phyloP scores from a whole-genome alignment of 305 asterid genomes.

The Ruellia speciosa region DNA sequence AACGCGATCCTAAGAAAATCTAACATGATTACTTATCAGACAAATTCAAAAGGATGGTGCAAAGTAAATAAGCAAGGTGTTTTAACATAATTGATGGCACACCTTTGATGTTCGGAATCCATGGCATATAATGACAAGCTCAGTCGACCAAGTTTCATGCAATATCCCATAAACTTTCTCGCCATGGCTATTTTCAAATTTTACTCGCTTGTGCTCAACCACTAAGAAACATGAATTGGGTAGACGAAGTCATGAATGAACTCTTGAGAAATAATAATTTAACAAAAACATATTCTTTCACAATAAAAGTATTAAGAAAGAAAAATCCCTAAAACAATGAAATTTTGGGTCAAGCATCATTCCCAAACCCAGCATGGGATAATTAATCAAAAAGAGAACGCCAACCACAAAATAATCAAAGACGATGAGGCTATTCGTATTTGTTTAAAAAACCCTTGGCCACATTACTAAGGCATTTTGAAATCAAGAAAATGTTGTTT shows the following conservation, averaged over 20 bases:
- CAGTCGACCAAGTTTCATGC: conserved; percentile 60
- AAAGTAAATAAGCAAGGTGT: background rate
- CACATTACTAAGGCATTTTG: no score
- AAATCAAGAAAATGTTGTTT: no score
- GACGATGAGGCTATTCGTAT: no score
- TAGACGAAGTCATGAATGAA: background rate
- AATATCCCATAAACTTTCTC: conserved; percentile 73
- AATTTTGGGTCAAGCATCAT: no score
- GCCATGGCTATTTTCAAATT: conserved; percentile 47
- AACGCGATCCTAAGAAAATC: conserved; percentile 52
- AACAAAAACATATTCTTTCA: no score
- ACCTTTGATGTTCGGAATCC: conserved; percentile 92
- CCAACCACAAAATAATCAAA: no score
- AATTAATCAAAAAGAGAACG: no score
- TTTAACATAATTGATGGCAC: conserved; percentile 13
- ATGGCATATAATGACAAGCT: conserved; percentile 74
- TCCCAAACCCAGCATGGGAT: no score
- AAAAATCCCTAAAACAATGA: no score
- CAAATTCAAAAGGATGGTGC: conserved; percentile 4
- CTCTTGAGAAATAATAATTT: no score
- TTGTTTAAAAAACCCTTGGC: no score
- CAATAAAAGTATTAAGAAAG: no score
- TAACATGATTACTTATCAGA: background rate
- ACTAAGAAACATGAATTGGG: conserved; percentile 19
- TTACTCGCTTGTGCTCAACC: conserved; percentile 35